A percentile compares a stretch with the other conserved stretches of the same genome.
These are phyloP conservation scores for Amanita rubescens DNA, from an alignment of 768 basidiomycete species.

Conservation along the genomic window DNA sequence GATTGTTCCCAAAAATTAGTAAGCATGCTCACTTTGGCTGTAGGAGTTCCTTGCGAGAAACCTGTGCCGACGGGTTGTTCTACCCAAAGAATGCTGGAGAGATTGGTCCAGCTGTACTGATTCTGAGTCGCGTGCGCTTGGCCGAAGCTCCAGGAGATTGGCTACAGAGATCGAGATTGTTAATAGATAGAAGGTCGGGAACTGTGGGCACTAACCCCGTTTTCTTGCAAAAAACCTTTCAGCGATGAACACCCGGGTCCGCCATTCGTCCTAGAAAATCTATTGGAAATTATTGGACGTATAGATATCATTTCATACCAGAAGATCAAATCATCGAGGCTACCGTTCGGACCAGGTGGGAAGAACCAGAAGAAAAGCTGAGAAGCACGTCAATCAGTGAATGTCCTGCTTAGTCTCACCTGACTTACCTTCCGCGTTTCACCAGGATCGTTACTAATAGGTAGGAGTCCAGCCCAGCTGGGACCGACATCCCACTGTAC, in stretches of 20 bases:
- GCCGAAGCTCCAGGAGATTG: conserved; percentile 58
- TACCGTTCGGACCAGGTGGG: conserved; percentile 68
- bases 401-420: not conserved
- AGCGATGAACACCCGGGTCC: conserved; percentile 75
- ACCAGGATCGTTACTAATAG: conserved; percentile 49
- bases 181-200: not conserved
- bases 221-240: conserved; percentile 66
- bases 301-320: conserved; percentile 35
- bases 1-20: not conserved
- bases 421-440: conserved; percentile 57
- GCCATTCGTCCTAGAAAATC: conserved; percentile 57
- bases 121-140: conserved; percentile 58
- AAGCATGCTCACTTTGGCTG: conserved; percentile 40
- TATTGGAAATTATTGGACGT: not conserved
- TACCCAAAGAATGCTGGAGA: conserved; percentile 67
- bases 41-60: conserved; percentile 63
- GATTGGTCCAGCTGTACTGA: conserved; percentile 71
- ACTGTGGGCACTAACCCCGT: conserved; percentile 42
- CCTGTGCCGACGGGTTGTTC: conserved; percentile 81
- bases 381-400: not conserved
- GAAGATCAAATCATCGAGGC: conserved; percentile 66
- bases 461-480: conserved; percentile 68
- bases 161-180: conserved; percentile 29
- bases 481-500: conserved; percentile 71
- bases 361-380: conserved; percentile 85